Evolutionary conservation across 768 basidiomycete genomes (phyloP), one percentile per base, ranked within the genome.

Genomic region (Lactarius hengduanensis): DNA sequence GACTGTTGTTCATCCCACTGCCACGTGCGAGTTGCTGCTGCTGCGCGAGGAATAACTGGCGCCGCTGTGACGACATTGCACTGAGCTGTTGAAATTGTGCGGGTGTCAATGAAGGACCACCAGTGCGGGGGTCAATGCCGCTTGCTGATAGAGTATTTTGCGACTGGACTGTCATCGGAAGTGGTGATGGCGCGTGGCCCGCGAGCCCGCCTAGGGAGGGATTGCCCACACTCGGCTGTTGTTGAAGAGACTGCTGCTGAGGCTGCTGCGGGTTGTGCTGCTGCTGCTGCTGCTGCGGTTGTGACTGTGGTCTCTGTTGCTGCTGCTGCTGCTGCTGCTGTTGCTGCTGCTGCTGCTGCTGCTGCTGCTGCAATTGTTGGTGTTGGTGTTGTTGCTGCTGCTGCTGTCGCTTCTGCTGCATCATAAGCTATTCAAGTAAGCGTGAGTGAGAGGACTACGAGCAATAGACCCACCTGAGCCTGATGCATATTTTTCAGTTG

Each of bases 31-130:
- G 61, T 30, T 54, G 64, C 10, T 66, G 78, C 61, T 78, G 78
- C 56, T 78, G 76, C 76, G 81, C 77, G 55, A 80, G 69, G 69
- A 78, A 74, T 28, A 85, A 62, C 63, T 85, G 80, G 38, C 83
- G 78, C 69, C 84, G 85, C 36, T 83, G 79, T 18, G 64, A 26
- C 16, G 59, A 47, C 57, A 71, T 72, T 11, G 70, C 67, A 53
- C 69, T 74, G 55, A 78, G 62, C 30, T 69, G 50, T 22, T 66
- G 66, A 13, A 71, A 62, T 59, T 75, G 74, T 60, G 73, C 71
- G 30, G 69, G 72, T 10, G 76, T 69, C 34, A 70, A 74, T 1
- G 75, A 73, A 28, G 79, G 69, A 28, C 61, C 67, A 1, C 63
- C 63, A 6, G 59, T 62, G 20, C 70, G 64, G 20, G 66, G 61